Evolutionary conservation across 106 monocot genomes (phyloP), one percentile per base, ranked within the genome.

Genomic region (Hemerocallis citrina): DNA sequence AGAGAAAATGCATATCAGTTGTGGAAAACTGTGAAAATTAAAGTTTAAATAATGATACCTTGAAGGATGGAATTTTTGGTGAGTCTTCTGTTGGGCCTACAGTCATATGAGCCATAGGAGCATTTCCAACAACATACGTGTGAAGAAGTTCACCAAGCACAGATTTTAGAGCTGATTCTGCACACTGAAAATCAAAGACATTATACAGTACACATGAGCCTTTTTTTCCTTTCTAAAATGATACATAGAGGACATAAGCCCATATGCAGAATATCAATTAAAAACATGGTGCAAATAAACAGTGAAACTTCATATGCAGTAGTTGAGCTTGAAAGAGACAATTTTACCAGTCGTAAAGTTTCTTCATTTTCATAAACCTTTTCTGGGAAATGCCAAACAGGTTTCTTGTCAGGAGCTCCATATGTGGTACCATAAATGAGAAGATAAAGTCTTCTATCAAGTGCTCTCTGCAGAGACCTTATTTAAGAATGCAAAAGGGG

Each of bases 391-490:
- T 96, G 96, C 90, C 96, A 96, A 66, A 72, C 74, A 56, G 74
- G 81, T 42, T 90, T 82, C 15, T 79, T 52, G n/a, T 66, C 80
- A 81, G 78, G 55, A 69, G 64, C 52, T 52, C 90, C 87, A 74
- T 68, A 77, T 44, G 90, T 33, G 34, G 46, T 69, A 45, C 96
- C 96, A 63, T 96, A 87, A 7, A 96, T 71, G 37, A 96, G 84
- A 84, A 96, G 96, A 82, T 96, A 96, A 20, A 96, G 81, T 67
- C 84, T 87, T 70, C 69, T 86, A 68, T 96, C 96, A 66, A 96
- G 84, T 62, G 87, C 84, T 64, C 96, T 81, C 46, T 87, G 81
- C 59, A 88, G 70, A 24, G 96, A 96, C 70, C 96, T 96, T 49
- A 64, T 44, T 43, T 49, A 41, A 59, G 55, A 37, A 50, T 2